Percentiles rank a stretch among this genome's conserved stretches.
Conservation (phyloP, 164 flowering plant genomes). For the Macadamia tetraphylla region DNA sequence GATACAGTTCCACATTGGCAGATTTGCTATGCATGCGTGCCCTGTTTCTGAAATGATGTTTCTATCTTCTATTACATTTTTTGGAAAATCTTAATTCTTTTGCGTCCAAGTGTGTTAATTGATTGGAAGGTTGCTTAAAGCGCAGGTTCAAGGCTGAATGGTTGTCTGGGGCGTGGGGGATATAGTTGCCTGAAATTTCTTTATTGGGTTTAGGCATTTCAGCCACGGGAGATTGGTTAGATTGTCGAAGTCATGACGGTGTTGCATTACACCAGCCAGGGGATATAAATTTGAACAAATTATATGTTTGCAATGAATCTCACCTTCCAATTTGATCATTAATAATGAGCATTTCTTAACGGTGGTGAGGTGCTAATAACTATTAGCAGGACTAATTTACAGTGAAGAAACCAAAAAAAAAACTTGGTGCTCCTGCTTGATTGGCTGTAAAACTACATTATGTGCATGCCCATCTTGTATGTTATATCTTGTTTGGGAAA, state of each 20-base stretch:
- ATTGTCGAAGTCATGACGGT: no score
- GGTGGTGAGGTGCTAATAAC: no score
- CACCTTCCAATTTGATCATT: neutral
- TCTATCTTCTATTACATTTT: neutral
- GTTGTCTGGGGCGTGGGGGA: neutral
- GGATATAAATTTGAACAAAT: no score
- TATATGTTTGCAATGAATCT: neutral
- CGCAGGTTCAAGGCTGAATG: neutral
- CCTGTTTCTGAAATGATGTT: neutral
- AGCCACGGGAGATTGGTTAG: no score
- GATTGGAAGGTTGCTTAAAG: neutral
- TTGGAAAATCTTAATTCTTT: no score
- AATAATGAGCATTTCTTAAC: neutral
- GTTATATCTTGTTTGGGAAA: neutral
- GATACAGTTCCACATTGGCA: neutral
- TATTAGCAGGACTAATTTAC: no score
- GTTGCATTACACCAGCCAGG: no score
- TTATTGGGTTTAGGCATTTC: neutral
- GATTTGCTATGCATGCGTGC: constrained; percentile 1
- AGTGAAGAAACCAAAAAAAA: no score
- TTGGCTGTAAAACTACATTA: neutral
- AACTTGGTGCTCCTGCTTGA: no score
- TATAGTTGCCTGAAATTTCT: neutral
- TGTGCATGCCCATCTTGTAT: neutral
- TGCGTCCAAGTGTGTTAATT: neutral